Evolutionary conservation across 2,329 filamentous ascomycete genomes (phyloP).

Genomic region (Chaetomium strumarium): DNA sequence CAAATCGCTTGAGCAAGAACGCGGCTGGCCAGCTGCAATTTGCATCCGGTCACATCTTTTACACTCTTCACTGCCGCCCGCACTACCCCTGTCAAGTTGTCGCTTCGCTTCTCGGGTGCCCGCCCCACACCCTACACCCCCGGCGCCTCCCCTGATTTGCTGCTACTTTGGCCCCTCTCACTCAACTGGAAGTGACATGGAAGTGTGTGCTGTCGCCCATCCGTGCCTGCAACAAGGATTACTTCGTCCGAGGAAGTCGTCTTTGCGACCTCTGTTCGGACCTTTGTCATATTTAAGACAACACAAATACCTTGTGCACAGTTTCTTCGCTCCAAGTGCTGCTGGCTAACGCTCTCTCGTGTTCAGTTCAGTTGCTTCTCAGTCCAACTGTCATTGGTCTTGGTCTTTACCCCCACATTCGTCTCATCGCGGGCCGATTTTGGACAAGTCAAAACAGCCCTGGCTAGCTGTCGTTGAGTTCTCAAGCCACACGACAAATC

Average conservation of each 20-base stretch:
- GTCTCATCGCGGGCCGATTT: constrained; percentile 14
- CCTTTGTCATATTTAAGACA: constrained; percentile 4
- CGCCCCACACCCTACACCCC: constrained; percentile 15
- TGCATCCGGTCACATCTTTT: constrained; percentile 24
- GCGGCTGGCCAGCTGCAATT: constrained; percentile 23
- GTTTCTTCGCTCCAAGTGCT: background rate
- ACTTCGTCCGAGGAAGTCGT: constrained; percentile 2
- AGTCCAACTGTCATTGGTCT: background rate
- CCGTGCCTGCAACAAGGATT: constrained; percentile 10
- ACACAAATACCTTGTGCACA: constrained; percentile 3
- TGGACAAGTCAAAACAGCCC: constrained; percentile 22
- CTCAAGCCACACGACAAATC: constrained; percentile 16
- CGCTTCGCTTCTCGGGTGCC: constrained; percentile 24
- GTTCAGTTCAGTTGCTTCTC: background rate
- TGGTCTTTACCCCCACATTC: constrained; percentile 6
- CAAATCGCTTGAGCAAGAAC: background rate
- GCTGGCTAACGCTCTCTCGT: constrained; percentile 9
- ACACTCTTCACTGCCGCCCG: constrained; percentile 29
- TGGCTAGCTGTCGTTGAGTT: constrained; percentile 19
- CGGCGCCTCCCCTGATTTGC: constrained; percentile 22
- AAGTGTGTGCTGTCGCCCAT: constrained; percentile 17
- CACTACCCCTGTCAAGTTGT: constrained; percentile 26
- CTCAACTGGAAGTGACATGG: no score
- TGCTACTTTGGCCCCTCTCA: constrained; percentile 25
- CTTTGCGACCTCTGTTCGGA: background rate